These are phyloP conservation scores for Ziziphus jujuba DNA, from an alignment of 306 rosid species.

Conservation along the genomic window DNA sequence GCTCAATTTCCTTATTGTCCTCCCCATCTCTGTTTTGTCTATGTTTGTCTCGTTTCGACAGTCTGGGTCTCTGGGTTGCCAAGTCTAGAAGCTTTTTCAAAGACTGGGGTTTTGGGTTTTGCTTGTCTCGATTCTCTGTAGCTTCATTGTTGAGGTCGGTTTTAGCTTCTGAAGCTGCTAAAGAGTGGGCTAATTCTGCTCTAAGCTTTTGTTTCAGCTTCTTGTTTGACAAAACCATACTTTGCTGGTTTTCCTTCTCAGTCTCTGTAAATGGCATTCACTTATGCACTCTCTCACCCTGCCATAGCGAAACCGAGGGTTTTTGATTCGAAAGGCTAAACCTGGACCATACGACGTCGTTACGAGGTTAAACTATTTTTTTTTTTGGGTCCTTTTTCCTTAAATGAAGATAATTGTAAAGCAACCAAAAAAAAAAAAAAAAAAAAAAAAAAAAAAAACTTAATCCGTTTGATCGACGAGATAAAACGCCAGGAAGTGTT, in stretches of 20 bases:
- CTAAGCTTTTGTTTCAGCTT: constrained; percentile 75
- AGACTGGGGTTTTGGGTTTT: constrained; percentile 26
- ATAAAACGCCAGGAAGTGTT: too few species aligned
- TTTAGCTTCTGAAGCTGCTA: constrained; percentile 27
- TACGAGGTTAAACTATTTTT: too few species aligned
- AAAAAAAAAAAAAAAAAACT: too few species aligned
- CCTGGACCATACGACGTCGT: too few species aligned
- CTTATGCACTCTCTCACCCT: background rate
- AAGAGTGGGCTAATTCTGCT: constrained; percentile 39
- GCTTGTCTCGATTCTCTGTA: constrained; percentile 27
- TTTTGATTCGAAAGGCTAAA: background rate
- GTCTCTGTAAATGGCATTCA: background rate
- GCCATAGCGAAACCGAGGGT: background rate
- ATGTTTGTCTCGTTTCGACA: constrained; percentile 79
- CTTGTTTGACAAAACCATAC: constrained; percentile 90
- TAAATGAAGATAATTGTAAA: too few species aligned
- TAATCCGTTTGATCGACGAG: too few species aligned
- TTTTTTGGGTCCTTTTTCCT: too few species aligned
- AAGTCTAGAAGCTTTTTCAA: constrained; percentile 50
- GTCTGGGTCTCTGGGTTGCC: constrained; percentile 40
- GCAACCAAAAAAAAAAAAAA: too few species aligned
- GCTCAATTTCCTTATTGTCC: constrained; percentile 10
- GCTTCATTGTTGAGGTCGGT: constrained; percentile 10
- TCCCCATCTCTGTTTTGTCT: constrained; percentile 37
- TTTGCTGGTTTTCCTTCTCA: background rate